phyloP scores from a whole-genome alignment of 106 monocot genomes.

The Dactylorhiza incarnata region DNA sequence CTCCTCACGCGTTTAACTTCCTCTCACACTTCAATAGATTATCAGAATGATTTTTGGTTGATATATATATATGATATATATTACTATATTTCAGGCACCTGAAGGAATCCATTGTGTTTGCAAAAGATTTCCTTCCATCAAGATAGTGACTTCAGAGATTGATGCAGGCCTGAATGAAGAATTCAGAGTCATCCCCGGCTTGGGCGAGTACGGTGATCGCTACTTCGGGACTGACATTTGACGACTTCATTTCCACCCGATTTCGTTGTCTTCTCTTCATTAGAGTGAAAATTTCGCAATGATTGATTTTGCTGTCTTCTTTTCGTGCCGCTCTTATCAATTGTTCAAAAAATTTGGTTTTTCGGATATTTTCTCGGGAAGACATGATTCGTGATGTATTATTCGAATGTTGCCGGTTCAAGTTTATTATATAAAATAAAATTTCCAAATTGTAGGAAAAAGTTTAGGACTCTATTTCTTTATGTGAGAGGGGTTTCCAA shows the following conservation, averaged over 20 bases:
- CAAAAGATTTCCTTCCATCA: constrained; percentile 41
- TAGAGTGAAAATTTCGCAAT: neutral
- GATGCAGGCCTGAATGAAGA: constrained; percentile 43
- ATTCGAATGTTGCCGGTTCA: neutral
- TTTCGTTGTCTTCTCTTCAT: neutral
- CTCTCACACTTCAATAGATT: neutral
- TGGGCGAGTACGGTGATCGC: constrained; percentile 56
- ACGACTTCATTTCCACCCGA: neutral
- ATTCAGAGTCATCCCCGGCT: constrained; percentile 44
- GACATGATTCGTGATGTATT: neutral
- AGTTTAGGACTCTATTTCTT: neutral
- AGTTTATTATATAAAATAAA: neutral
- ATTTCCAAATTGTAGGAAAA: neutral
- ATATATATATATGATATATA: neutral
- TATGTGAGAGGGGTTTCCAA: too few relatives aligned
- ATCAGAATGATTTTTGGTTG: neutral
- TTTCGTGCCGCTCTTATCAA: too few relatives aligned
- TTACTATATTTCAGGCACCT: constrained; percentile 30
- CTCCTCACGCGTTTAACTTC: neutral
- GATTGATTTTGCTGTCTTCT: neutral
- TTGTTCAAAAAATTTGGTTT: too few relatives aligned
- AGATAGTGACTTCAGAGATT: constrained; percentile 59
- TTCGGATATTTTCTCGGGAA: neutral
- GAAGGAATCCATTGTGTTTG: constrained; percentile 58
- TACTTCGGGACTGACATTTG: constrained; percentile 47